A percentile compares a stretch with the other conserved stretches of the same genome.
phyloP scores from a whole-genome alignment of 164 flowering plant species.

The Macadamia integrifolia region DNA sequence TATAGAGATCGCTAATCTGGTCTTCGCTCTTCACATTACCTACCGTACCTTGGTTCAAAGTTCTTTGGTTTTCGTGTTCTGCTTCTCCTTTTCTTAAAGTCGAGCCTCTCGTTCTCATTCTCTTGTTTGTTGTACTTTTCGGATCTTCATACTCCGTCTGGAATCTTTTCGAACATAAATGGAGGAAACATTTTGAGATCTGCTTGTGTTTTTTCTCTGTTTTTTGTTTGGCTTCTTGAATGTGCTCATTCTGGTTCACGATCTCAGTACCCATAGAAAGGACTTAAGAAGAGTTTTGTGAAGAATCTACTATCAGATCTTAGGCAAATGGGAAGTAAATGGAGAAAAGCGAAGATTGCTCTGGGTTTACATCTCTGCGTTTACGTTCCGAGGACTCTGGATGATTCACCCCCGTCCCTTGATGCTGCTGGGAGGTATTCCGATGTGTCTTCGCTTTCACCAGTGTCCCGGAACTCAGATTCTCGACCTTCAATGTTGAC shows the following conservation, averaged over 20 bases:
- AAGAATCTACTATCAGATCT: neutral
- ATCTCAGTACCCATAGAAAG: neutral
- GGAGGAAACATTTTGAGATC: no score
- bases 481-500: conserved; percentile 21
- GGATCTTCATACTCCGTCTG: neutral
- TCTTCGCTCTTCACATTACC: neutral
- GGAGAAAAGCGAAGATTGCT: conserved; percentile 52
- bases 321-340: conserved; percentile 44
- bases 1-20: neutral
- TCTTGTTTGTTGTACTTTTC: neutral
- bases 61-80: conserved; percentile 26
- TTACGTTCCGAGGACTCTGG: conserved; percentile 28
- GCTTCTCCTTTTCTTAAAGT: conserved; percentile 14
- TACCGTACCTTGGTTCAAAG: neutral
- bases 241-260: neutral
- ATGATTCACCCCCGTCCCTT: conserved; percentile 18
- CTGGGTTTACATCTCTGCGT: conserved; percentile 40
- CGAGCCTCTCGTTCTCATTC: neutral
- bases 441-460: conserved; percentile 20
- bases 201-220: no score
- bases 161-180: neutral
- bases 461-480: conserved; percentile 8
- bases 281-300: neutral
- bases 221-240: neutral
- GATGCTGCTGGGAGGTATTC: conserved; percentile 31